Percentiles rank a stretch among this genome's conserved stretches.
Conservation (phyloP, 371 early-diverging fungal genomes). For the Thermomucor indicae-seudaticae region DNA sequence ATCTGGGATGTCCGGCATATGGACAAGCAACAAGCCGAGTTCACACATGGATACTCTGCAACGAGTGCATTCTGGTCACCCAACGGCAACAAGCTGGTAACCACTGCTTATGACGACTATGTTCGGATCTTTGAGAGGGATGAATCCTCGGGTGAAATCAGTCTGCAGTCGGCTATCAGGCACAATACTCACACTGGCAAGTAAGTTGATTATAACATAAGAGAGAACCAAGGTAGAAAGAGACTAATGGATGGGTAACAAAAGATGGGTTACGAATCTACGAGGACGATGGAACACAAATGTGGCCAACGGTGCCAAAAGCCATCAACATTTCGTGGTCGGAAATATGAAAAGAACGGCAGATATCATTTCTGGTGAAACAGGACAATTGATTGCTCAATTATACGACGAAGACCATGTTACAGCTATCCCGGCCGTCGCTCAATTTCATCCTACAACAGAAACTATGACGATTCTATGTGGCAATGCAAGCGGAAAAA, state of each 20-base stretch:
- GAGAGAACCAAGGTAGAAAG: too few relatives aligned
- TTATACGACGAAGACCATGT: constrained; percentile 51
- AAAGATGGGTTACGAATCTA: constrained; percentile 71
- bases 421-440: constrained; percentile 68
- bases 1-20: constrained; percentile 76
- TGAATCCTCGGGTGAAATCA: constrained; percentile 25
- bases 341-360: constrained; percentile 70
- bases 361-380: constrained; percentile 59
- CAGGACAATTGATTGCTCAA: constrained; percentile 43
- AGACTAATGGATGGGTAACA: too few relatives aligned
- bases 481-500: constrained; percentile 41
- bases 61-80: constrained; percentile 74
- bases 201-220: too few relatives aligned
- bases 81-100: constrained; percentile 44
- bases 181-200: constrained; percentile 72
- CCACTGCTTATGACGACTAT: constrained; percentile 48
- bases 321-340: constrained; percentile 50
- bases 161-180: constrained; percentile 34
- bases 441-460: constrained; percentile 59
- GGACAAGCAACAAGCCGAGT: constrained; percentile 31
- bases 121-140: constrained; percentile 48
- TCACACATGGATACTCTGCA: constrained; percentile 56
- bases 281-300: constrained; percentile 68
- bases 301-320: constrained; percentile 8
- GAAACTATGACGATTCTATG: constrained; percentile 22